phyloP scores from a whole-genome alignment of 2,329 filamentous ascomycete species.

The Myriosclerotinia scirpicola region DNA sequence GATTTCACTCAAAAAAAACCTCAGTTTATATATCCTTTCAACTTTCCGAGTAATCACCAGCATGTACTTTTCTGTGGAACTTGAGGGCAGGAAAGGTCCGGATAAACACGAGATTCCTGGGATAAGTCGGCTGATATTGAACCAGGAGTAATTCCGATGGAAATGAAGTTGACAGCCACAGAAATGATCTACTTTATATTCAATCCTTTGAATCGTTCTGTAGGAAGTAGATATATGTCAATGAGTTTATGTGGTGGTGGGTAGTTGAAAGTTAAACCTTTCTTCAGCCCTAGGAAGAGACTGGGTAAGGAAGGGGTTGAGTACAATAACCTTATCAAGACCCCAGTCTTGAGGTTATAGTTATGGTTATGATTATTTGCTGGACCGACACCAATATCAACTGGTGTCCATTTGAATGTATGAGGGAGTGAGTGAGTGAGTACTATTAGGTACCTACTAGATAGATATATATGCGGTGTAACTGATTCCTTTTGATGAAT shows the following conservation, averaged over 20 bases:
- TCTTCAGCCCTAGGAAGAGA: neutral
- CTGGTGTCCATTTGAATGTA: neutral
- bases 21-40: neutral
- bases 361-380: neutral
- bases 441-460: too few species aligned
- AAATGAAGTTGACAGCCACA: neutral
- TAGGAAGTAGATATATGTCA: neutral
- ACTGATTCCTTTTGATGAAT: too few species aligned
- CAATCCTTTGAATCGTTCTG: neutral
- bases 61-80: neutral
- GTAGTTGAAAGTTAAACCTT: neutral
- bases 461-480: too few species aligned
- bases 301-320: neutral
- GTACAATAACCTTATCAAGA: neutral
- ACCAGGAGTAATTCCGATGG: neutral
- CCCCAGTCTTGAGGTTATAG: neutral
- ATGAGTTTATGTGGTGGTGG: neutral
- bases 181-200: neutral
- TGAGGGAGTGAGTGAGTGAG: too few species aligned
- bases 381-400: too few species aligned
- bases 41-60: neutral
- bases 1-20: neutral
- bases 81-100: neutral
- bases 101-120: constrained; percentile 2
- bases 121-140: constrained; percentile 5